Conservation (phyloP, 192 early-diverging fungal genomes). For the Rhizoclosmatium sp. region DNA sequence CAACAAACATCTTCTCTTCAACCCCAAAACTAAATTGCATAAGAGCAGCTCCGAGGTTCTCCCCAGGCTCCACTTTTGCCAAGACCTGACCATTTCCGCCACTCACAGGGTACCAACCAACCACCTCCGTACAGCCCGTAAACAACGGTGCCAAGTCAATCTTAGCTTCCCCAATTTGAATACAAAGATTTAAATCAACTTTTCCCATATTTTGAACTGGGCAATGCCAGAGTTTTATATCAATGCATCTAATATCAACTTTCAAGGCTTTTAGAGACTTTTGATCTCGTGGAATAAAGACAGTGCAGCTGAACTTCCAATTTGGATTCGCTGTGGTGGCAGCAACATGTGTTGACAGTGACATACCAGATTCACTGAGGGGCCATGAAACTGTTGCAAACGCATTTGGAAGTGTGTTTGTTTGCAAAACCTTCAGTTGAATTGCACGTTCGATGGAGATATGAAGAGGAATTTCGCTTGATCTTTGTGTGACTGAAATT, state of each 20-base stretch:
- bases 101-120: conserved; percentile 49
- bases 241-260: conserved; percentile 13
- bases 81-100: conserved; percentile 42
- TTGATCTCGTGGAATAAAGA: conserved; percentile 26
- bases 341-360: conserved; percentile 2
- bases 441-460: conserved; percentile 43
- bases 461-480: conserved; percentile 34
- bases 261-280: conserved; percentile 24
- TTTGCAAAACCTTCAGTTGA: conserved; percentile 32
- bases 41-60: conserved; percentile 36
- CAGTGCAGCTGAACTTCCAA: conserved; percentile 25
- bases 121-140: conserved; percentile 38
- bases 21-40: conserved; percentile 16
- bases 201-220: not conserved
- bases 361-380: not conserved
- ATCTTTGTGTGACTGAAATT: not conserved
- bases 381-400: conserved; percentile 39
- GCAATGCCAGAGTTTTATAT: conserved; percentile 41
- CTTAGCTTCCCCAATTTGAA: conserved; percentile 36
- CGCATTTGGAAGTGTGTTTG: conserved; percentile 35
- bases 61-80: conserved; percentile 37
- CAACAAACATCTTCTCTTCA: not conserved
- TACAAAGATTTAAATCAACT: not conserved
- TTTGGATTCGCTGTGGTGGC: conserved; percentile 22
- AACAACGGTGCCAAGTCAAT: conserved; percentile 45